phyloP scores from a whole-genome alignment of 768 basidiomycete species.

The Leccinum boreale region DNA sequence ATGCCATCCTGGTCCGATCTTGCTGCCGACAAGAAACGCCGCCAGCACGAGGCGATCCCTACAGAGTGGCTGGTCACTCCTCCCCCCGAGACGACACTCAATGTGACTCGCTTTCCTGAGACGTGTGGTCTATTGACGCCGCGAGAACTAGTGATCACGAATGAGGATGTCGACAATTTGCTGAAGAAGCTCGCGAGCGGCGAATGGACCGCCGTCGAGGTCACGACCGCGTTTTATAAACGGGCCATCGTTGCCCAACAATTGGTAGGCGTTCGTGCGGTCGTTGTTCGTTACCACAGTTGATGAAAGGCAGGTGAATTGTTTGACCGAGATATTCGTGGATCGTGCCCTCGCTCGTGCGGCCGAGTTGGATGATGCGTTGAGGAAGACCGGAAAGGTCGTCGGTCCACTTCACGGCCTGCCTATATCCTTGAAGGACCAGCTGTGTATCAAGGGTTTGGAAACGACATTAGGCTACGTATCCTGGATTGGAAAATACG shows the following conservation, averaged over 20 bases:
- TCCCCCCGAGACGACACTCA: conserved; percentile 45
- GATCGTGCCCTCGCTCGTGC: conserved; percentile 67
- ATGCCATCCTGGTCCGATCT: conserved; percentile 48
- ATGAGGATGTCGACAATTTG: conserved; percentile 41
- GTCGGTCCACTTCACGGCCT: conserved; percentile 76
- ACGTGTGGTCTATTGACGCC: conserved; percentile 54
- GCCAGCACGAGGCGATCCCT: conserved; percentile 57
- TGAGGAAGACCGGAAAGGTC: conserved; percentile 57
- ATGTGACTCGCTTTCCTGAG: conserved; percentile 55
- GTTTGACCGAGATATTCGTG: conserved; percentile 81
- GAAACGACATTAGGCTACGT: conserved; percentile 77
- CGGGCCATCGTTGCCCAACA: conserved; percentile 80
- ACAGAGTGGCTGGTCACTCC: conserved; percentile 56
- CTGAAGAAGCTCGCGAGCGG: conserved; percentile 51
- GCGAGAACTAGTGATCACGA: conserved; percentile 61
- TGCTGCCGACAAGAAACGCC: conserved; percentile 49
- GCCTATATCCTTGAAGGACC: conserved; percentile 74
- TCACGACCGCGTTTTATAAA: conserved; percentile 73
- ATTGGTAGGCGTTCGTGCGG: conserved; percentile 42
- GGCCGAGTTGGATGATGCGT: conserved; percentile 58
- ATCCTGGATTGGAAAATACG: conserved; percentile 63
- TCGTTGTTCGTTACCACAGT: background rate
- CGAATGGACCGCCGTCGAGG: conserved; percentile 62
- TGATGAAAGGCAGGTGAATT: conserved; percentile 55
- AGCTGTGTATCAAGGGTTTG: conserved; percentile 62